Evolutionary conservation across 192 early-diverging fungal genomes (phyloP), one percentile per base, ranked within the genome.

Genomic region (Chytriomyces hyalinus): DNA sequence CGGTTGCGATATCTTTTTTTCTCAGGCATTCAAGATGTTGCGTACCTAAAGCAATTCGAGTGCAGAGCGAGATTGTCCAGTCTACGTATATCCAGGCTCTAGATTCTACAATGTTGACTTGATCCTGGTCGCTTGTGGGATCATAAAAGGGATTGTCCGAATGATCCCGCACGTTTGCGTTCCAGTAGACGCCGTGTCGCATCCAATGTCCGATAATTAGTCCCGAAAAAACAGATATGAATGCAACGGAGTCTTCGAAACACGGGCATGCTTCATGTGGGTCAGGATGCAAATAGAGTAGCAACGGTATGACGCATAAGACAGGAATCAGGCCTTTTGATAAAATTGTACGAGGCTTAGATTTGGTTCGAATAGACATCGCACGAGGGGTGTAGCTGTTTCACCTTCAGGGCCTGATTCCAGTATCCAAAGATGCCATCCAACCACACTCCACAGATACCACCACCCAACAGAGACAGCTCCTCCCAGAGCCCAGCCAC

Each of bases 241-340:
- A 92, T 20, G 89, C 87, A 26, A 93, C 87, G 51, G 84, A 86
- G 69, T 93, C 92, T 66, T 93, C 91, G 73, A 91, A 92, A 77
- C 92, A 93, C 1, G 92, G 92, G 75, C 92, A 93, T 51, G 87
- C 80, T 45, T 89, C 91, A n/a, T 90, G 83, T 2, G 91, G 90
- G 74, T 93, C 87, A 17, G 92, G 92, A 70, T 80, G 72, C 8
- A 86, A 62, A 60, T 48, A 45, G 28, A 83, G 62, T 6, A 77
- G 61, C 9, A 81, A 20, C 61, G 79, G 63, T 5, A 73, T 57
- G 5, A 77, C 68, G 51, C 67, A 48, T 0, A 76, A 22, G 11
- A 76, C 59, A 9, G 64, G 6, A 48, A 57, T 28, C 6, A 67
- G 45, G 49, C 26, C 50, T 15, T 11, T 45, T 43, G 22, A 46